A percentile compares a stretch with the other conserved stretches of the same genome.
phyloP scores from a whole-genome alignment of 257 asterid genomes.

The Solanum appendiculatum region DNA sequence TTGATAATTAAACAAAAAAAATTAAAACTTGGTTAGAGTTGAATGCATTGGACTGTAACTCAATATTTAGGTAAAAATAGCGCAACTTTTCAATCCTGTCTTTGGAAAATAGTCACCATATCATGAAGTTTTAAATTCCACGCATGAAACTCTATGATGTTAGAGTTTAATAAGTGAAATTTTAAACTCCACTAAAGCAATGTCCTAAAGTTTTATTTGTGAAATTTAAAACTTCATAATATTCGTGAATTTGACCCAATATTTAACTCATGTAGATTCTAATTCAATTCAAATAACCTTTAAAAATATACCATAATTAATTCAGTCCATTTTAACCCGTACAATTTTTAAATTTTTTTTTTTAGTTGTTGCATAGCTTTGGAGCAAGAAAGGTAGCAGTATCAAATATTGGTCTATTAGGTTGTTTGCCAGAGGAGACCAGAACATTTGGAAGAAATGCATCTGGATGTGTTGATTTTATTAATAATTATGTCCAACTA shows the following conservation, averaged over 20 bases:
- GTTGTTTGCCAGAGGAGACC: slow-evolving; percentile 6
- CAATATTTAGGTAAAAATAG: not conserved
- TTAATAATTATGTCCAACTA: slow-evolving; percentile 2
- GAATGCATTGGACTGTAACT: not conserved
- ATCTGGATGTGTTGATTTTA: slow-evolving; percentile 6
- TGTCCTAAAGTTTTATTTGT: not conserved
- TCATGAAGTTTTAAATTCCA: not conserved
- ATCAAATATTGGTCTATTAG: slow-evolving; percentile 1
- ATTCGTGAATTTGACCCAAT: not conserved
- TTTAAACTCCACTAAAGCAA: not conserved
- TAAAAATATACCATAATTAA: accelerated
- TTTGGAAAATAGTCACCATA: not conserved
- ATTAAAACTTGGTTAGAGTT: not conserved
- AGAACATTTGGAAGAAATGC: not conserved
- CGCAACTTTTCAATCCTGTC: not conserved
- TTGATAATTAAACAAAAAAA: not conserved
- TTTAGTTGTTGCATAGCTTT: not conserved
- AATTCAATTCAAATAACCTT: not conserved
- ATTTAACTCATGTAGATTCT: no score
- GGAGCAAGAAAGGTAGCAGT: slow-evolving; percentile 19
- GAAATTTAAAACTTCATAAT: accelerated
- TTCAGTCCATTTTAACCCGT: not conserved
- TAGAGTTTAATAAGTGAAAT: not conserved
- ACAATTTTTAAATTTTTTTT: not conserved
- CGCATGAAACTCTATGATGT: not conserved